Evolutionary conservation across 805 yeast species (phyloP).

Genomic region (Wickerhamiella sergipiensis): DNA sequence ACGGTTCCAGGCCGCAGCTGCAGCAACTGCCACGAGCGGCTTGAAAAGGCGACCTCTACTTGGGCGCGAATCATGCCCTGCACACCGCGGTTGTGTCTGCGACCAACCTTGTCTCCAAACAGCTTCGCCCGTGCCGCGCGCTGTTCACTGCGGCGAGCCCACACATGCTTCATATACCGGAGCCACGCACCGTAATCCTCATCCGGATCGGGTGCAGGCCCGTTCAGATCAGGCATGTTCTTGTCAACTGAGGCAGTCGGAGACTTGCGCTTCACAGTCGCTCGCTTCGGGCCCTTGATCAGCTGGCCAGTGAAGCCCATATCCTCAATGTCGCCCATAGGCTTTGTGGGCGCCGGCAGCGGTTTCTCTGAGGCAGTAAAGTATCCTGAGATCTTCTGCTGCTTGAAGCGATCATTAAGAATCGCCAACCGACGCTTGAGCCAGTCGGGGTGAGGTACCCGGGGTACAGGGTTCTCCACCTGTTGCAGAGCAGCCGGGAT

Average conservation of each 20-base stretch:
- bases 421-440: constrained; percentile 46
- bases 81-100: constrained; percentile 33
- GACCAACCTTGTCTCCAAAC: constrained; percentile 53
- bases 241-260: constrained; percentile 26
- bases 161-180: constrained; percentile 67
- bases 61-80: constrained; percentile 60
- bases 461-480: constrained; percentile 81
- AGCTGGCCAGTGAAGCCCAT: constrained; percentile 7
- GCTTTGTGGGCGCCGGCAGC: constrained; percentile 19
- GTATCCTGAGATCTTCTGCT: constrained; percentile 46
- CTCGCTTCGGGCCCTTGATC: constrained; percentile 9
- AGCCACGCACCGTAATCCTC: constrained; percentile 36
- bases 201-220: constrained; percentile 19
- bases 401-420: constrained; percentile 57
- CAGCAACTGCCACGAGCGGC: constrained; percentile 73
- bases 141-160: constrained; percentile 67
- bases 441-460: constrained; percentile 94
- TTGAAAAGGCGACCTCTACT: constrained; percentile 50
- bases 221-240: constrained; percentile 10
- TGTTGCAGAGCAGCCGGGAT: constrained; percentile 95
- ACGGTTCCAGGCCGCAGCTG: constrained; percentile 20
- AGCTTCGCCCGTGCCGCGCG: constrained; percentile 58
- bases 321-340: constrained; percentile 64
- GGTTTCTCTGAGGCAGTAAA: constrained; percentile 29
- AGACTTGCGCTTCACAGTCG: constrained; percentile 21